A percentile compares a stretch with the other conserved stretches of the same genome.
Evolutionary conservation across 306 rosid genomes (phyloP).

Genomic region (Lathyrus oleraceus): DNA sequence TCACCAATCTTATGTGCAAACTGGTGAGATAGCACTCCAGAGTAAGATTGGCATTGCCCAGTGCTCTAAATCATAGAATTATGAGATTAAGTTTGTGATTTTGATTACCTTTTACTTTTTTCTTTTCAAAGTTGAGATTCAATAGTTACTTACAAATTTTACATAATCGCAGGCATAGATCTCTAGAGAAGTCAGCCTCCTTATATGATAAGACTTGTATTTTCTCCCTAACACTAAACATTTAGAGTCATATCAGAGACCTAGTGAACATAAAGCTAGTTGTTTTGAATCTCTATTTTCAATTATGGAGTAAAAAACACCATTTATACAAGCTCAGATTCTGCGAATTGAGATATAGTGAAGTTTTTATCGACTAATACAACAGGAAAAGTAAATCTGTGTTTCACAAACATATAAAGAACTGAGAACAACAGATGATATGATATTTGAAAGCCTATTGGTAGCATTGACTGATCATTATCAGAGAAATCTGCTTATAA

Average conservation of each 20-base stretch:
- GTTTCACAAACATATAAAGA: constrained; percentile 1
- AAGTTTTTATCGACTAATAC: neutral
- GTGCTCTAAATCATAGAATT: neutral
- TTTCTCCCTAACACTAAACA: neutral
- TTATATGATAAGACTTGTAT: neutral
- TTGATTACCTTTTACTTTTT: neutral
- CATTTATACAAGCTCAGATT: constrained; percentile 12
- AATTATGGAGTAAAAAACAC: constrained; percentile 6
- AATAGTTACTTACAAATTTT: neutral
- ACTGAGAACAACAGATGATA: neutral
- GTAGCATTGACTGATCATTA: constrained; percentile 23
- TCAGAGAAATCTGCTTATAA: neutral
- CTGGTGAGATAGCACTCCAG: neutral
- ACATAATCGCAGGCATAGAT: constrained; percentile 13
- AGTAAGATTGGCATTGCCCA: neutral
- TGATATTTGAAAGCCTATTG: constrained; percentile 23
- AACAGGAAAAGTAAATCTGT: neutral
- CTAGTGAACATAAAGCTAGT: neutral
- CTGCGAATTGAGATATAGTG: constrained; percentile 3
- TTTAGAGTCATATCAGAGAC: constrained; percentile 19
- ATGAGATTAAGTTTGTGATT: neutral
- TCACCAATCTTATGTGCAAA: neutral
- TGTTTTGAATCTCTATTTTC: neutral
- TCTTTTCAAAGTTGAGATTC: constrained; percentile 2
- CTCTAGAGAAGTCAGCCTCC: neutral